Evolutionary conservation across 371 early-diverging fungal species (phyloP), one percentile per base, ranked within the genome.

Genomic region (Entomophthora muscae): DNA sequence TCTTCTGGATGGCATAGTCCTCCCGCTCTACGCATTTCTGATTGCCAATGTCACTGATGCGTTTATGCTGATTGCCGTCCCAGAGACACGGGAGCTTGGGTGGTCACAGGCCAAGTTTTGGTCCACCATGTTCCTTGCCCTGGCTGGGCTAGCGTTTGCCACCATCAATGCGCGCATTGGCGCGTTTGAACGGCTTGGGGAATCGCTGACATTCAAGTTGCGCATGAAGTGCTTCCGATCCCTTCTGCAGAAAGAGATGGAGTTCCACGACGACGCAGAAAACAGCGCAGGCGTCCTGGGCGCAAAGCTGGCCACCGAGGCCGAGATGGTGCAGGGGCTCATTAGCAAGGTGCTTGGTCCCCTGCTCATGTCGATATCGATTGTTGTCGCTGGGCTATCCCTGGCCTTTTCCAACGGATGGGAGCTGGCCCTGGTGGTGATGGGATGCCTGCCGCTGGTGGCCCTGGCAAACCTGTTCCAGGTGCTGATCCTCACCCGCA

Each of bases 251-350:
- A 83, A 88, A 67, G 86, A 86, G 31, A 78, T 87, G 73, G 76
- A 76, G 0, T 89, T 87, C 68, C 86, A 85, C 60, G 91, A 90
- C 73, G 73, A 66, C 22, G 83, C 84, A 42, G 73, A 76, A 33
- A 83, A 85, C 52, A 81, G 77, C 33, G 82, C 84, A 22, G 94
- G 96, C 64, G 84, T 83, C 2, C 72, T 94, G 42, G 86, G 88
- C 2, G 73, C 91, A 21, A 77, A 83, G n/a, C 79, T 95, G 42
- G 81, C 91, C 12, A 79, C 83, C 53, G 91, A 91, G 67, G 86
- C 91, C 17, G 73, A 75, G 55, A 74, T 73, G 58, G 75, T 80
- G 21, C 76, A 78, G 32, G 78, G 82, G 63, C 71, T 83, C 52
- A 78, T 63, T 17, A 64, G 64, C 27, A 26, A 32, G 27, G 59